Conservation (phyloP, 2,329 filamentous ascomycete species). For the Aspergillus fumigatiaffinis region DNA sequence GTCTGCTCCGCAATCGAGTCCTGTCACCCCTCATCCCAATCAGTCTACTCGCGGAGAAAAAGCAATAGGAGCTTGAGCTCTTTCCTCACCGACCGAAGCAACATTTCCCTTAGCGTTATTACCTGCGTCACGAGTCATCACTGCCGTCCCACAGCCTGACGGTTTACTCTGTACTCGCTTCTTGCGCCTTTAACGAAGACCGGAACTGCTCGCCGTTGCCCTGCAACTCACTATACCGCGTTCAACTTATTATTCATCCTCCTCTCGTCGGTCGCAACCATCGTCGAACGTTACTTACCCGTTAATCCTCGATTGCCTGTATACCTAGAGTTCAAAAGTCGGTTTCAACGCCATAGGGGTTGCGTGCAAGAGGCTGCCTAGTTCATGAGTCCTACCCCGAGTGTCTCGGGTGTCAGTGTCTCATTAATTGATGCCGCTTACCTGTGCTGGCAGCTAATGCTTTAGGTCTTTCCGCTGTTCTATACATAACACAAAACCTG, state of each 20-base stretch:
- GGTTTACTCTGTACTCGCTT: constrained; percentile 12
- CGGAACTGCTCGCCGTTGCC: constrained; percentile 10
- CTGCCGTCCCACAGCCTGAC: constrained; percentile 18
- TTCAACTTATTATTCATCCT: constrained; percentile 9
- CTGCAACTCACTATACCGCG: constrained; percentile 9
- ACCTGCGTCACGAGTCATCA: constrained; percentile 18
- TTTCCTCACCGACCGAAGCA: constrained; percentile 1
- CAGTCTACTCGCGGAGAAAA: constrained; percentile 5
- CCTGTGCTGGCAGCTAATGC: constrained; percentile 22
- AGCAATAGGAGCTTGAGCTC: constrained; percentile 3
- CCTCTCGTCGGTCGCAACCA: constrained; percentile 2
- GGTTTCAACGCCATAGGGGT: neutral
- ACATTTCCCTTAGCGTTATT: constrained; percentile 14
- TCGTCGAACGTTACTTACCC: neutral
- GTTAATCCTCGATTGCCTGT: constrained; percentile 7
- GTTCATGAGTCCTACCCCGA: constrained; percentile 3
- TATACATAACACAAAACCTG: constrained; percentile 13
- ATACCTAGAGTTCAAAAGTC: neutral
- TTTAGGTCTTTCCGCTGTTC: constrained; percentile 19
- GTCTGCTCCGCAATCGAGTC: constrained; percentile 22
- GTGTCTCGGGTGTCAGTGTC: constrained; percentile 16
- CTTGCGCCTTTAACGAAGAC: constrained; percentile 11
- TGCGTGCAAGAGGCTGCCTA: neutral
- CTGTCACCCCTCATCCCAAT: constrained; percentile 20
- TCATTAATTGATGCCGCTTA: constrained; percentile 23